A percentile compares a stretch with the other conserved stretches of the same genome.
Conservation (phyloP, 176 grass and related monocot genomes). For the Tillandsia leiboldiana region DNA sequence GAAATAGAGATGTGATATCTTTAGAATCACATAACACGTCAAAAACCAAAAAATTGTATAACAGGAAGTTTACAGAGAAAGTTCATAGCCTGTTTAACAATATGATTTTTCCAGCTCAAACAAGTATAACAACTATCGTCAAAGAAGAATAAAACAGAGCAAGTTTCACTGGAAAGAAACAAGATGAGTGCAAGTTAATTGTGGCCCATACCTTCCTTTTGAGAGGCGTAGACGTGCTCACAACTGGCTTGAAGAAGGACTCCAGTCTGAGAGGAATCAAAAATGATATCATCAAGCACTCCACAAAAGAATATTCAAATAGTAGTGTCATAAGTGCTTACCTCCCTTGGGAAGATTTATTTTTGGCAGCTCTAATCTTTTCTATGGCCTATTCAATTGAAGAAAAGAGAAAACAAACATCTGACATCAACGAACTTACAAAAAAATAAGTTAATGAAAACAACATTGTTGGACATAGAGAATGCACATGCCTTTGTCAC, state of each 20-base stretch:
- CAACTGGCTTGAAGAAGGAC: slow-evolving; percentile 39
- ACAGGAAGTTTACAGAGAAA: not conserved
- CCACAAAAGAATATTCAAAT: slow-evolving; percentile 2
- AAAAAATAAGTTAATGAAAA: slow-evolving; percentile 12
- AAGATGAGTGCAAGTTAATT: not conserved
- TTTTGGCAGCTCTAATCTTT: slow-evolving; percentile 66
- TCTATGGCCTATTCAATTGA: slow-evolving; percentile 56
- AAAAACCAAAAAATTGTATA: too few species aligned
- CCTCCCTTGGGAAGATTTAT: slow-evolving; percentile 45
- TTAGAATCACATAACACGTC: too few species aligned
- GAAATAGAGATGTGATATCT: too few species aligned
- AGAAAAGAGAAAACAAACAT: slow-evolving; percentile 13
- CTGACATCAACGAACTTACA: slow-evolving; percentile 16
- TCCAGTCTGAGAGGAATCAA: slow-evolving; percentile 33
- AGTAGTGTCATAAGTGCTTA: slow-evolving; percentile 28
- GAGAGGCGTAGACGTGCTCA: not conserved
- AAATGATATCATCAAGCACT: slow-evolving; percentile 15
- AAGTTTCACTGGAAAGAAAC: not conserved
- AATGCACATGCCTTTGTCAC: slow-evolving; percentile 53
- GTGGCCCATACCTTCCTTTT: slow-evolving; percentile 11
- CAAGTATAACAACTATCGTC: slow-evolving; percentile 11
- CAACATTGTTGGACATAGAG: not conserved
- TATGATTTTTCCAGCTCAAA: slow-evolving; percentile 5
- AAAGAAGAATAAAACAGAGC: not conserved
- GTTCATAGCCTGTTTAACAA: not conserved